phyloP scores from a whole-genome alignment of 805 yeast genomes.

The Cyberlindnera samutprakarnensis region DNA sequence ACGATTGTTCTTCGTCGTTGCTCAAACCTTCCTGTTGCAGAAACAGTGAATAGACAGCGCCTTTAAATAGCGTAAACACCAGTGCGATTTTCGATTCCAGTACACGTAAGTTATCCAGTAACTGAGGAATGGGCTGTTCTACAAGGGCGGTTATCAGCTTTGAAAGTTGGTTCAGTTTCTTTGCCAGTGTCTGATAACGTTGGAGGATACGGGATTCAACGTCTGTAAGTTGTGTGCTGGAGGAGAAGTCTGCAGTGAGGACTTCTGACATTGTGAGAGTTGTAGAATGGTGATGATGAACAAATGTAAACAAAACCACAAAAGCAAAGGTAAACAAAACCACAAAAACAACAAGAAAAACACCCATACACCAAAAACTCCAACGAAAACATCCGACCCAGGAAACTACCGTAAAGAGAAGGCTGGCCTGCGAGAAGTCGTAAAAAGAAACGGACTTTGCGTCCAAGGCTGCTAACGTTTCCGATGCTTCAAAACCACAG shows the following conservation, averaged over 20 bases:
- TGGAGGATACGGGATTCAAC: conserved; percentile 30
- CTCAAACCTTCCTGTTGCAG: conserved; percentile 36
- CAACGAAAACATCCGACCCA: not conserved
- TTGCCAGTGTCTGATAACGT: conserved; percentile 32
- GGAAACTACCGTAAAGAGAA: not conserved
- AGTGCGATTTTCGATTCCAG: conserved; percentile 58
- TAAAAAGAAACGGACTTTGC: too few species aligned
- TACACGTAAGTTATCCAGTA: conserved; percentile 44
- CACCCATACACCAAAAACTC: too few species aligned
- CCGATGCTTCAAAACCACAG: too few species aligned
- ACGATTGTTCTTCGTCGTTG: conserved; percentile 14
- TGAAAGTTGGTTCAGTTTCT: conserved; percentile 24
- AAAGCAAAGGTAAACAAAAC: too few species aligned
- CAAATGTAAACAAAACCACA: not conserved
- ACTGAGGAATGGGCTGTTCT: conserved; percentile 23
- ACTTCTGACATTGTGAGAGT: conserved; percentile 12
- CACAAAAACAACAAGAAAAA: too few species aligned
- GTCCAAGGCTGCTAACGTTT: too few species aligned
- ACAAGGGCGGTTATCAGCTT: conserved; percentile 15
- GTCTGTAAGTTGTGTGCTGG: conserved; percentile 23
- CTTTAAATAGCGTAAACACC: conserved; percentile 59
- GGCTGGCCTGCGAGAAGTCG: too few species aligned
- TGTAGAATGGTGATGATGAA: not conserved
- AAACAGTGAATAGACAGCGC: conserved; percentile 61
- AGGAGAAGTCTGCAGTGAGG: conserved; percentile 15